Evolutionary conservation across 176 grass and related monocot genomes (phyloP).

Genomic region (Saccharum spontaneum): DNA sequence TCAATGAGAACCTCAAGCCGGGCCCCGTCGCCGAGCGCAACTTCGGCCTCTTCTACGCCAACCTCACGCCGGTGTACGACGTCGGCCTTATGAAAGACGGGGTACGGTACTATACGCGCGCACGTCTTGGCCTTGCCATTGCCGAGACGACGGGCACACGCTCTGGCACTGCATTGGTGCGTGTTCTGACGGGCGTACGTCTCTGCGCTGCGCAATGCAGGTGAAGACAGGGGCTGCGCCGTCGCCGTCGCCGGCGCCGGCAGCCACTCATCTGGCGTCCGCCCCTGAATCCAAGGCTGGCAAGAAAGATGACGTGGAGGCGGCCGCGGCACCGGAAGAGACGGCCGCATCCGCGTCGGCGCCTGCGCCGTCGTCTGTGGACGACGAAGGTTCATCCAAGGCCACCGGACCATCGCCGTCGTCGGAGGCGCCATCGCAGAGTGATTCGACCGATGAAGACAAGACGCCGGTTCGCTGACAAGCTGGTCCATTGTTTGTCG

Average conservation of each 20-base stretch:
- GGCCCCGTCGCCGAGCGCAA: conserved; percentile 81
- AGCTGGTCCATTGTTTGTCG: neutral
- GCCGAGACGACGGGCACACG: no score
- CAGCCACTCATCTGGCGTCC: neutral
- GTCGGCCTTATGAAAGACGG: conserved; percentile 63
- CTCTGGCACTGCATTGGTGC: no score
- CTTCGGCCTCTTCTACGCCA: conserved; percentile 67
- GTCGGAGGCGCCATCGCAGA: neutral
- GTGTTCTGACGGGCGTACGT: neutral
- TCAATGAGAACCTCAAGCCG: conserved; percentile 77
- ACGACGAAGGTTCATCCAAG: neutral
- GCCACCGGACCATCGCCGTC: neutral
- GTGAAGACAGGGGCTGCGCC: neutral
- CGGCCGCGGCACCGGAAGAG: neutral
- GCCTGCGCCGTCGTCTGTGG: neutral
- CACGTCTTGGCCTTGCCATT: neutral
- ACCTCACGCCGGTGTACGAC: conserved; percentile 80
- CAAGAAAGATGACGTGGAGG: neutral
- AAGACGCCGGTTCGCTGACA: conserved; percentile 23
- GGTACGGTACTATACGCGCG: neutral
- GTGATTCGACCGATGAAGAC: neutral
- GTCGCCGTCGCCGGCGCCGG: neutral
- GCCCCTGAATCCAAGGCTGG: neutral
- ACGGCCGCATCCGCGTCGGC: neutral
- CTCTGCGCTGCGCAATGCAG: neutral